phyloP scores from a whole-genome alignment of 2,329 filamentous ascomycete genomes.

The Neopestalotiopsis clavispora region DNA sequence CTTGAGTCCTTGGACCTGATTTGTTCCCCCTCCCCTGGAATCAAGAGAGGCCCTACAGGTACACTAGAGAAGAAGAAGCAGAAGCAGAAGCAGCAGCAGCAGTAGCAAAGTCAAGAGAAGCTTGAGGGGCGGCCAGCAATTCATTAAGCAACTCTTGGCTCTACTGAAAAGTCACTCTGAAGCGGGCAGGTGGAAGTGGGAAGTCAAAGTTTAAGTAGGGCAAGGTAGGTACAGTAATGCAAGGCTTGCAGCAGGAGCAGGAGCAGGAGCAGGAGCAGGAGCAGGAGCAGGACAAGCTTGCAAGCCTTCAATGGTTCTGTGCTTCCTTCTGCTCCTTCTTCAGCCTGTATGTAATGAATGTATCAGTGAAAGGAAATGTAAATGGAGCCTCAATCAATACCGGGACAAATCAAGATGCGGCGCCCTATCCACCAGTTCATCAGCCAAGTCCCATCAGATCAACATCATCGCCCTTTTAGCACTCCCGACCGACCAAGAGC shows the following conservation, averaged over 20 bases:
- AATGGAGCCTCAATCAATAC: conserved; percentile 18
- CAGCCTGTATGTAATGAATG: conserved; percentile 5
- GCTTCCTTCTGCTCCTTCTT: not conserved
- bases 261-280: too few relatives aligned
- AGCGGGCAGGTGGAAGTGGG: not conserved
- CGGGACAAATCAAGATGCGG: conserved; percentile 1
- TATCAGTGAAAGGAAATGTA: not conserved
- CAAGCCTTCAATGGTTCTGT: not conserved
- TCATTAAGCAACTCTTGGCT: not conserved
- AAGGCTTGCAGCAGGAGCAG: too few relatives aligned
- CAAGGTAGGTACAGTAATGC: too few relatives aligned
- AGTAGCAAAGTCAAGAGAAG: not conserved
- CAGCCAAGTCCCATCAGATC: not conserved
- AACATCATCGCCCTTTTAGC: not conserved
- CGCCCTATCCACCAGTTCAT: too few relatives aligned
- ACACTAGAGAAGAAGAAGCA: too few relatives aligned
- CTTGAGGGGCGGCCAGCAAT: not conserved
- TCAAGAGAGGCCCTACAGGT: too few relatives aligned
- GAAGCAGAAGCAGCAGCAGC: too few relatives aligned
- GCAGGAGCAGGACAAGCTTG: too few relatives aligned
- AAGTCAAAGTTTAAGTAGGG: not conserved
- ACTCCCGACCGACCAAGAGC: not conserved
- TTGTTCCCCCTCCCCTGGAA: too few relatives aligned
- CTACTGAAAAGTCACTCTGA: not conserved
- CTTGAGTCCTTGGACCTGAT: too few relatives aligned